A percentile compares a stretch with the other conserved stretches of the same genome.
Conservation (phyloP, 441 rosid species). For the Populus trichocarpa region DNA sequence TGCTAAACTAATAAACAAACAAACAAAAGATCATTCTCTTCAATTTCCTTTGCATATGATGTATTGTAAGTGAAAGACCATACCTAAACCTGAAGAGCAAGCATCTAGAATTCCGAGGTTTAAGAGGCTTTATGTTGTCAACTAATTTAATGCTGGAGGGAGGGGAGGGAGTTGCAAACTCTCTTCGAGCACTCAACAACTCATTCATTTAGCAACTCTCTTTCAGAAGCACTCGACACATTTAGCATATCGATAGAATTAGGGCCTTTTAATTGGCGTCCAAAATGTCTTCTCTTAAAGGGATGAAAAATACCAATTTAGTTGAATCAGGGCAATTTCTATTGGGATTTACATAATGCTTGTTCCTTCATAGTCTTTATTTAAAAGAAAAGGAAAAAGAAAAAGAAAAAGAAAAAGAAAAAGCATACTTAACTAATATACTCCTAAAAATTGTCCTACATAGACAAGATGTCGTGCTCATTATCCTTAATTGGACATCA, state of each 20-base stretch:
- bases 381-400: neutral
- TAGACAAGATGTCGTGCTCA: neutral
- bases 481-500: no score
- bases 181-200: neutral
- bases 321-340: neutral
- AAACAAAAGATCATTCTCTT: neutral
- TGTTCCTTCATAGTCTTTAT: neutral
- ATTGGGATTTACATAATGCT: neutral
- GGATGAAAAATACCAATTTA: no score
- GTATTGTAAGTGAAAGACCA: neutral
- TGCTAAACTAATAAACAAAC: neutral
- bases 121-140: neutral
- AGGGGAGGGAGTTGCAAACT: neutral
- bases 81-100: neutral
- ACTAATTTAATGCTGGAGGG: neutral
- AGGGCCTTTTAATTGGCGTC: neutral
- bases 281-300: no score
- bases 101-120: neutral
- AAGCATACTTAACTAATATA: neutral
- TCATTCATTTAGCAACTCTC: neutral
- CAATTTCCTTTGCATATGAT: neutral
- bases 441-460: neutral
- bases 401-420: neutral
- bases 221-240: neutral
- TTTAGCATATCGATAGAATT: neutral